Evolutionary conservation across 1,284 basidiomycete species (phyloP).

Genomic region (Puccinia hordei): DNA sequence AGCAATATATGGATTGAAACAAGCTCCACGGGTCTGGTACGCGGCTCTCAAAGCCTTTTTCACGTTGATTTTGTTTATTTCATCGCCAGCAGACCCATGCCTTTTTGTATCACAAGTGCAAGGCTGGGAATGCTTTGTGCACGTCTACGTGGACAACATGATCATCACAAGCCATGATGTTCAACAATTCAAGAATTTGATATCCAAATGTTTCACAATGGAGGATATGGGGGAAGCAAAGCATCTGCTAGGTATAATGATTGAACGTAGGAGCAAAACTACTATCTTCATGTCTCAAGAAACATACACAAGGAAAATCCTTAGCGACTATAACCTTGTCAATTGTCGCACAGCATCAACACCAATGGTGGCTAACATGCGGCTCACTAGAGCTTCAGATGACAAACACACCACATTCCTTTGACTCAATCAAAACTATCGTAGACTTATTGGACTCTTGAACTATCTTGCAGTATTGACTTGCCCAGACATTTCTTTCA

Average conservation of each 20-base stretch:
- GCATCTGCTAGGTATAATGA: not conserved
- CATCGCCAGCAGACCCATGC: not conserved
- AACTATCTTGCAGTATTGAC: not conserved
- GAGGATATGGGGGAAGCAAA: not conserved
- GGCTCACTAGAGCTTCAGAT: not conserved
- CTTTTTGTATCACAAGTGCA: not conserved
- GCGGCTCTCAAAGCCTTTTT: not conserved
- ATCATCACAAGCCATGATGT: conserved; percentile 7
- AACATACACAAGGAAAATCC: not conserved
- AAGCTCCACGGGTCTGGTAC: conserved; percentile 10
- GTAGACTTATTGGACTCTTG: not conserved
- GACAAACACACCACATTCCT: not conserved
- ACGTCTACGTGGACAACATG: conserved; percentile 24
- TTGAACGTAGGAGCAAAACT: too few relatives aligned
- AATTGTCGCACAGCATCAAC: not conserved
- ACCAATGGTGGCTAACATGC: not conserved
- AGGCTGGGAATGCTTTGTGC: too few relatives aligned
- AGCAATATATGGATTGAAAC: conserved; percentile 5
- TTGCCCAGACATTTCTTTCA: not conserved
- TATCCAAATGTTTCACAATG: not conserved
- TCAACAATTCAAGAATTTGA: not conserved
- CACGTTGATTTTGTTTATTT: not conserved
- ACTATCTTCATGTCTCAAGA: conserved; percentile 12
- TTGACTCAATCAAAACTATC: not conserved
- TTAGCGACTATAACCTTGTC: not conserved